Percentiles rank a stretch among this genome's conserved stretches.
These are phyloP conservation scores for Cladophialophora psammophila DNA, from an alignment of 2,329 filamentous ascomycete genomes.

Conservation along the genomic window DNA sequence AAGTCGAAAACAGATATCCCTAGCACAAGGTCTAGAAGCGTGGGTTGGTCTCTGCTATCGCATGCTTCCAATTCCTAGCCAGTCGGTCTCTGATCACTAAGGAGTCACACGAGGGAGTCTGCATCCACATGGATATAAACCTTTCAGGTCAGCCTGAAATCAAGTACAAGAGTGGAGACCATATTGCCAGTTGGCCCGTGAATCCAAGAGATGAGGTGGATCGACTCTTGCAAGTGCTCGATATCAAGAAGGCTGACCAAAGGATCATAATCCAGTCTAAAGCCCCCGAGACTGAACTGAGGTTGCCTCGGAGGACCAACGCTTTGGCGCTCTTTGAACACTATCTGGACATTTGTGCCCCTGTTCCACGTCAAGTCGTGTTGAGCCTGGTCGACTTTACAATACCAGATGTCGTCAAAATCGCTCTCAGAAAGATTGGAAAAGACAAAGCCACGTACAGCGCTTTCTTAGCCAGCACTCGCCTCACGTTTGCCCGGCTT, in stretches of 20 bases:
- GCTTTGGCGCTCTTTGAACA: conserved; percentile 85
- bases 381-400: conserved; percentile 82
- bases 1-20: too few relatives aligned
- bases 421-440: conserved; percentile 81
- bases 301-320: conserved; percentile 63
- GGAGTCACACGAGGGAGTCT: conserved; percentile 32
- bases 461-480: conserved; percentile 64
- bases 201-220: conserved; percentile 50
- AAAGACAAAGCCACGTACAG: conserved; percentile 87
- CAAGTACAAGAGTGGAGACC: conserved; percentile 55
- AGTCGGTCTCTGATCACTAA: too few relatives aligned
- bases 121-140: conserved; percentile 50
- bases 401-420: conserved; percentile 77
- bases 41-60: not conserved
- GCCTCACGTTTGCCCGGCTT: conserved; percentile 43
- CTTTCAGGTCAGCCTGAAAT: conserved; percentile 46
- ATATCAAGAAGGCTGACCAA: conserved; percentile 40
- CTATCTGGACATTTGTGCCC: conserved; percentile 90
- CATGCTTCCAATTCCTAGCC: too few relatives aligned
- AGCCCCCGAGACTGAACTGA: too few relatives aligned
- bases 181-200: conserved; percentile 51
- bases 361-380: conserved; percentile 90
- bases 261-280: conserved; percentile 41
- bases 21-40: too few relatives aligned
- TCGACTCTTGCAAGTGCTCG: conserved; percentile 44